Base-by-base conservation (phyloP, 129 eudicot genomes). In the Escallonia rubra region DNA sequence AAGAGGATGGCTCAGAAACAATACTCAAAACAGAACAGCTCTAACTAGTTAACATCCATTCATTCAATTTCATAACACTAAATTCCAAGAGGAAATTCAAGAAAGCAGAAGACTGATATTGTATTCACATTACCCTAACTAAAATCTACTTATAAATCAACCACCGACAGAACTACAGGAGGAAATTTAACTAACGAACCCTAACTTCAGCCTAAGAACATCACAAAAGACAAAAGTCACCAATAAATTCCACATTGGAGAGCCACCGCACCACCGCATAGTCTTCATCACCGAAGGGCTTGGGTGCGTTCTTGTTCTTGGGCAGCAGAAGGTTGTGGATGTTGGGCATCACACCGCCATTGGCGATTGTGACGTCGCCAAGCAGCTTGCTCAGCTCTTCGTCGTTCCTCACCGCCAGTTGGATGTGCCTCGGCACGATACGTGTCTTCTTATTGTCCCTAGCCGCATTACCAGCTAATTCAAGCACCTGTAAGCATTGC, bases 331-430 rank as follows among this genome's bases (percentile, higher is more conserved):
- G 85, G 74, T 79, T 82, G 79, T 86, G 91, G 41, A 82, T 86
- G 70, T 82, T 86, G 7, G 91, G 91, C 87, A 86, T 86, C 61
- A 82, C 91, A 13, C 91, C 91, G 6, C 91, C 91, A 61, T 86
- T 86, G 11, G 91, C 91, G 43, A 86, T 86, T 1, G 91, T 86
- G 4, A 82, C 91, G 39, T 82, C 85, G 2, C 91, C 91, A n/a
- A 86, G 85, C 43, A 86, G 83, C 78, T 46, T 46, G 50, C 50
- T 46, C 8, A 46, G 50, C 10, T 46, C 50, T 9, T 46, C 50
- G 10, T 46, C 50, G 50, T 46, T 46, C 50, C 50, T 46, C 50
- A 46, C 50, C 50, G 50, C 50, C 50, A 46, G 10, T 9, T 46
- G 50, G 10, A 46, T 46, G 50, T 46, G 50, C 50, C 50, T 46